Conservation (phyloP, 108 stramenopile species). For the Skeletonema costatum region DNA sequence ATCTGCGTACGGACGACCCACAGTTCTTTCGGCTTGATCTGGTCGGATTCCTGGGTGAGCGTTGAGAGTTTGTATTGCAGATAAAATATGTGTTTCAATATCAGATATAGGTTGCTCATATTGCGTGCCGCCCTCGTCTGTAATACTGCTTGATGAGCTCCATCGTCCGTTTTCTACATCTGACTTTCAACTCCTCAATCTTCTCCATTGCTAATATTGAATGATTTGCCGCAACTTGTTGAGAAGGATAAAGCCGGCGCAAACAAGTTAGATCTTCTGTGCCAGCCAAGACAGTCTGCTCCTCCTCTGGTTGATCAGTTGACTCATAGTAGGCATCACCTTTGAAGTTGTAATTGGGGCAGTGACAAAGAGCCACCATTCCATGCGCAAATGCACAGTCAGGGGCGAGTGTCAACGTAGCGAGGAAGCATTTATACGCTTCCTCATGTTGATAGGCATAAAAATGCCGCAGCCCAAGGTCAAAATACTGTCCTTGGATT, state of each 20-base stretch:
- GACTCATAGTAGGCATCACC: constrained; percentile 87
- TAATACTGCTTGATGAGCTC: not conserved
- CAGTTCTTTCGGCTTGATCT: constrained; percentile 48
- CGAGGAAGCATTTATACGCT: constrained; percentile 71
- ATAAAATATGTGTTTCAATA: constrained; percentile 61
- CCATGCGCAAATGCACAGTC: constrained; percentile 86
- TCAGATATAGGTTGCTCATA: constrained; percentile 52
- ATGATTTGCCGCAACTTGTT: constrained; percentile 81
- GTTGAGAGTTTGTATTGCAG: constrained; percentile 72
- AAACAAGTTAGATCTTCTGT: constrained; percentile 41
- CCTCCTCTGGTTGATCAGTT: constrained; percentile 71
- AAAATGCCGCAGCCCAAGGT: constrained; percentile 71
- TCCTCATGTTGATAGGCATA: constrained; percentile 83
- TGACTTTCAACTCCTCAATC: constrained; percentile 63
- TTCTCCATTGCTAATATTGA: constrained; percentile 63
- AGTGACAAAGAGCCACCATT: constrained; percentile 76
- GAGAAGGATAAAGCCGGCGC: constrained; percentile 72
- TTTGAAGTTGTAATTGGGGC: constrained; percentile 89
- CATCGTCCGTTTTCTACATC: constrained; percentile 39
- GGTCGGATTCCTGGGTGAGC: constrained; percentile 73
- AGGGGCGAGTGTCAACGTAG: constrained; percentile 60
- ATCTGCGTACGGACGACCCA: constrained; percentile 78
- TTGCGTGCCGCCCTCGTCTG: not conserved
- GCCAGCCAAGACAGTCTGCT: constrained; percentile 13
- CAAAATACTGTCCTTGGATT: constrained; percentile 70